Conservation (phyloP, 1,284 basidiomycete species). For the Tylopilus orsonianus region DNA sequence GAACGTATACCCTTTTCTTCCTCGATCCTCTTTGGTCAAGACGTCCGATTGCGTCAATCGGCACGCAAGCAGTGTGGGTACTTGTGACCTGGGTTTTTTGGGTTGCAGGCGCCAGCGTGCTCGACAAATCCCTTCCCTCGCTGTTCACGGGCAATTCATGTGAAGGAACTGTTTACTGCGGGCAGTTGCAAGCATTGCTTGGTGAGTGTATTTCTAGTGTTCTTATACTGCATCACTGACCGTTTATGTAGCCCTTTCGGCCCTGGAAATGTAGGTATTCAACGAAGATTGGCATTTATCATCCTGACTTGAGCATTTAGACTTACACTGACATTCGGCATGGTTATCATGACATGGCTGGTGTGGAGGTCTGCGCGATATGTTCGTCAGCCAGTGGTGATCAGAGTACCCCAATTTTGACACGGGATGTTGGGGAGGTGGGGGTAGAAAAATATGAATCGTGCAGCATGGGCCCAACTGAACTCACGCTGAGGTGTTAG, state of each 20-base stretch:
- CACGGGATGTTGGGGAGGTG: conserved; percentile 1
- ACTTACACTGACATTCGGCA: conserved; percentile 44
- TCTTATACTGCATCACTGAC: conserved; percentile 10
- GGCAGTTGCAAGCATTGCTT: conserved; percentile 51
- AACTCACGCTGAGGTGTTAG: background rate
- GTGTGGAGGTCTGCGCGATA: conserved; percentile 48
- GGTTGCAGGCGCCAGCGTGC: conserved; percentile 49
- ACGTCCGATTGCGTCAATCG: conserved; percentile 51
- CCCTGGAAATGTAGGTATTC: conserved; percentile 46
- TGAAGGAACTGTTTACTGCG: conserved; percentile 48
- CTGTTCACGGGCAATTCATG: conserved; percentile 40
- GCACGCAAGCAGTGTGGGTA: conserved; percentile 55
- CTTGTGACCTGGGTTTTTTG: conserved; percentile 56
- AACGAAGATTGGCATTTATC: background rate
- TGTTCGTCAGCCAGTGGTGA: conserved; percentile 31
- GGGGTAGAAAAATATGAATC: conserved; percentile 7
- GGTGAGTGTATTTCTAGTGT: conserved; percentile 33
- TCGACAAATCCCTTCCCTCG: conserved; percentile 46
- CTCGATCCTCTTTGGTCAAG: conserved; percentile 55
- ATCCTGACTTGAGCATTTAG: conserved; percentile 27
- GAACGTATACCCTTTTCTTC: conserved; percentile 52
- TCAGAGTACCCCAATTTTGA: conserved; percentile 30
- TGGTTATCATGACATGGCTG: conserved; percentile 45
- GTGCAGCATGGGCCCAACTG: background rate
- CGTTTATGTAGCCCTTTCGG: conserved; percentile 37